Evolutionary conservation across 768 basidiomycete genomes (phyloP), one percentile per base, ranked within the genome.

Genomic region (Tylopilus vinaceipallidus): DNA sequence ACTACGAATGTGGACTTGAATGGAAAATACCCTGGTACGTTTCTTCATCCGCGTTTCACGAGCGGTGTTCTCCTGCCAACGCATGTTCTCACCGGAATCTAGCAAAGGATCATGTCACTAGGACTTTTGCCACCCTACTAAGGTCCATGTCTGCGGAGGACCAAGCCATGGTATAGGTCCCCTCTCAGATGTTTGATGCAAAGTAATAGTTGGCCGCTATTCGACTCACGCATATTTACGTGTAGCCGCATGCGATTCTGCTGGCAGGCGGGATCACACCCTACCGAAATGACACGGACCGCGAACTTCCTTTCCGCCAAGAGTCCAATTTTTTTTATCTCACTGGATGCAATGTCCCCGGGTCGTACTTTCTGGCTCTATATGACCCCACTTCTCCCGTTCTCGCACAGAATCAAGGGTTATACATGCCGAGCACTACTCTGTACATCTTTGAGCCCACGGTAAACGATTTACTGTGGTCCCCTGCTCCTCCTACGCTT

Each of bases 321-420:
- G 91, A 94, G 68, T 86, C 86, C 59, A 95, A 95, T 69, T 95
- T 95, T 65, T 85, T 80, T 70, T 95, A 92, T 64, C 75, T 95
- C 14, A 81, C 89, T 0, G 93, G 91, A 45, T 92, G 88, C 68
- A 72, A 75, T 40, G 76, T 91, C 4, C 88, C 92, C 0, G 76
- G 78, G 0, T 84, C 88, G 1, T 82, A 80, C 54, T 67, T 93
- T 12, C 69, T 93, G 17, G 69, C 88, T 9, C 68, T 76, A 2
- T 84, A 76, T 64, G 73, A 82, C 50, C 71, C 75, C 35, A 76
- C 47, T 2, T 35, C 32, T 23, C 24, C 47, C 19, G 14, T 22
- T 39, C 35, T 20, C n/a, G 19, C 36, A n/a, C 48, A 49, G 17
- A 75, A 19, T 76, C 77, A 12, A 71, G 74, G 4, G 62, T 75